Evolutionary conservation across 139 green algal genomes (phyloP), one percentile per base, ranked within the genome.

Genomic region (Chlamydomonas sp.): DNA sequence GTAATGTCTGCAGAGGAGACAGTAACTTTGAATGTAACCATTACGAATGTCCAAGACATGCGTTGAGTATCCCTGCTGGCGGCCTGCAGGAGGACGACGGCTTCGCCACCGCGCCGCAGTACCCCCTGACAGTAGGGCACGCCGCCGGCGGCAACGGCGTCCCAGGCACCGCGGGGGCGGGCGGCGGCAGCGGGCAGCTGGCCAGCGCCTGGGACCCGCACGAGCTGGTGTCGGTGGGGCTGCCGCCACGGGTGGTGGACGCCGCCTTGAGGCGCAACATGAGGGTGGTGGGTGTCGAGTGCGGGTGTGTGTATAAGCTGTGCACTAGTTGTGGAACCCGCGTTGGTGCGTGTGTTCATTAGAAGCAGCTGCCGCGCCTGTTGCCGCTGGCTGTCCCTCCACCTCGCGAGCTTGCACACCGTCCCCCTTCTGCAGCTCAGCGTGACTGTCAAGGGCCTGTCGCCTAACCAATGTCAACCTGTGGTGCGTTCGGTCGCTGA

Each of bases 161-260:
- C 20, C 64, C 79, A 10, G 63, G 20, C 8, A 5, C 78, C 18
- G n/a, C n/a, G n/a, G n/a, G n/a, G n/a, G n/a, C n/a, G n/a, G n/a
- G n/a, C n/a, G n/a, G n/a, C n/a, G n/a, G n/a, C n/a, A n/a, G n/a
- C n/a, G n/a, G n/a, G n/a, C n/a, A n/a, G n/a, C 80, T 86, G 15
- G 68, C 68, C 80, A 96, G 92, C 63, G 92, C 94, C 79, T 86
- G 93, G 17, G 90, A 93, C 69, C 85, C 92, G 3, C 79, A 58
- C 63, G 77, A 82, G 17, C 81, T 60, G 8, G 89, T 94, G 69
- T 63, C 71, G 1, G 92, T 96, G 67, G 94, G 94, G 2, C 83
- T 93, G 72, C 91, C 96, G 0, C 96, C 96, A 1, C 86, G 96
- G 1, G 85, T 93, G 7, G 76, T 98, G 59, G 94, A 96, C 17